Conservation (phyloP, 2,329 filamentous ascomycete genomes). For the Aspergillus puulaauensis region DNA sequence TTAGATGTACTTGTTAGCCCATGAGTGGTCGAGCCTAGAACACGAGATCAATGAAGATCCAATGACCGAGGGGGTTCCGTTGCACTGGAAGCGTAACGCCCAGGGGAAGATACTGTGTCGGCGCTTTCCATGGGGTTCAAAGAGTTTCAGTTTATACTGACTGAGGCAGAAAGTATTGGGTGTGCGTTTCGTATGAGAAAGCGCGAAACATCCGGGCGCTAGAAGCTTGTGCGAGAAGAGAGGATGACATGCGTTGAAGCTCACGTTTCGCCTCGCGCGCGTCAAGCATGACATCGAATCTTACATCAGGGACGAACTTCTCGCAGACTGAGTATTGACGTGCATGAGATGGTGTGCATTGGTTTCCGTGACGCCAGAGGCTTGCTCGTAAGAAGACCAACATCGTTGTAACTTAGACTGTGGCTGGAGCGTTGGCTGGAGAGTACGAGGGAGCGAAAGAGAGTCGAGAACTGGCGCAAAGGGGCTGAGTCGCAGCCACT, state of each 20-base stretch:
- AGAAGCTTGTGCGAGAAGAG: not conserved
- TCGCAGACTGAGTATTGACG: not conserved
- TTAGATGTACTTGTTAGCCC: not conserved
- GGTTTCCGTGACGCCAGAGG: not conserved
- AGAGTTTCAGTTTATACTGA: not conserved
- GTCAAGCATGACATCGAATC: not conserved
- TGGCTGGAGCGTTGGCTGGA: not conserved
- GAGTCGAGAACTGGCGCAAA: not conserved
- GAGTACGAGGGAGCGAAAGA: not conserved
- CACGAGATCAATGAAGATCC: not conserved
- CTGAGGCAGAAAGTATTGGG: not conserved
- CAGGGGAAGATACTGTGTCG: not conserved
- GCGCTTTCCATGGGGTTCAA: not conserved
- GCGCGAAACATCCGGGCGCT: slow-evolving; percentile 3
- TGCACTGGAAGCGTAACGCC: not conserved
- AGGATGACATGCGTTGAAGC: not conserved
- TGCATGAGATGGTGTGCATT: not conserved
- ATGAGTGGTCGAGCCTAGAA: not conserved
- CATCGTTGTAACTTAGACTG: not conserved
- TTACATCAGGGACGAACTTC: not conserved
- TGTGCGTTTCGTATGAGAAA: not conserved
- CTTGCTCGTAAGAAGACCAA: not conserved
- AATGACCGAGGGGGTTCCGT: not conserved
- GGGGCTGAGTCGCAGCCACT: not conserved
- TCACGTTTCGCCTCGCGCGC: not conserved